Evolutionary conservation across 495 filamentous ascomycete genomes (phyloP), one percentile per base, ranked within the genome.

Genomic region (Parathielavia hyrcaniae): DNA sequence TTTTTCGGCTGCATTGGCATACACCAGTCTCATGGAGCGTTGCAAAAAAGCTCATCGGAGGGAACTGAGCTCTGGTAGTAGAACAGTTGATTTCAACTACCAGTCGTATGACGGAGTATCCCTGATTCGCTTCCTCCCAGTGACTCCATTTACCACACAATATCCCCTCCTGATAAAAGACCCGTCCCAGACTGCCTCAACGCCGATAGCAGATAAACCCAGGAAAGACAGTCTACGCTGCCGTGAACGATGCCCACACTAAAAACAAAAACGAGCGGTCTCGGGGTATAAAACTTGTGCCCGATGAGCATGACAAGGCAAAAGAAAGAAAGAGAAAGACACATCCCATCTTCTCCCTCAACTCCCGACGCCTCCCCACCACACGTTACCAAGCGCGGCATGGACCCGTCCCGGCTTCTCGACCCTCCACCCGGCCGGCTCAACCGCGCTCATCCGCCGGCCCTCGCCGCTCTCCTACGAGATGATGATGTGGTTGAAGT

Each of bases 401-500:
- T 20, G 46, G 46, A 13, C 14, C n/a, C 17, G 46, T 49, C 12
- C 13, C 11, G 14, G 11, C 43, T 60, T 60, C 20, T 50, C 20
- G 4, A 62, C 48, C 53, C 60, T 62, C 19, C 10, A 17, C 32
- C 32, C 30, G 8, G 47, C 47, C 11, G 22, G 38, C 53, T 64
- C 64, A 8, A 63, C 30, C 9, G 13, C 30, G 38, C 58, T 63
- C 14, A 30, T 10, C 13, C 17, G 14, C 13, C 30, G 20, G 2
- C 58, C 66, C 20, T 48, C 17, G 11, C 19, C 45, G 23, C 65
- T 67, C 30, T 67, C 39, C 74, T 78, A 79, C 20, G 77, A 79
- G 30, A 79, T 69, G 39, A 89, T 81, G 47, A 92, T 90, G 71
- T 96, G 90, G 64, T 86, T 91, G 63, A 91, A 92, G 69, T 96